Evolutionary conservation across 179 eudicot genomes (phyloP).

Genomic region (Patellifolia procumbens): DNA sequence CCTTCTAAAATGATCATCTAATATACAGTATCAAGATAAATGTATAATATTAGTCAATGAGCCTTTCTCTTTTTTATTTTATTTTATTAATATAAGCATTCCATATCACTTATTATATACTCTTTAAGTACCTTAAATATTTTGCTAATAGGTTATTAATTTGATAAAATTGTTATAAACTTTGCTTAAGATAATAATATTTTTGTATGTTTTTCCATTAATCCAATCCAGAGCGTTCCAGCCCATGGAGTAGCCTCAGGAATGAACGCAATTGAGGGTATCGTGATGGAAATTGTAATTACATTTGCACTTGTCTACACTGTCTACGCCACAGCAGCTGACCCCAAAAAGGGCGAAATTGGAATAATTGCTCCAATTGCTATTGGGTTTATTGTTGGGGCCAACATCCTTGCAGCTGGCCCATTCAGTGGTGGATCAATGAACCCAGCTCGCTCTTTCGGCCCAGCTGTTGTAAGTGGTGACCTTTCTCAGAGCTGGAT

Average conservation of each 20-base stretch:
- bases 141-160: background rate
- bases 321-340: conserved; percentile 40
- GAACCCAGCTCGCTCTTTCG: conserved; percentile 86
- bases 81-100: too few relatives aligned
- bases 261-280: conserved; percentile 48
- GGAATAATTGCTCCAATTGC: conserved; percentile 42
- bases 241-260: conserved; percentile 59
- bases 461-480: conserved; percentile 67
- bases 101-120: too few relatives aligned
- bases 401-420: conserved; percentile 47
- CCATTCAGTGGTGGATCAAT: conserved; percentile 78
- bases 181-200: background rate
- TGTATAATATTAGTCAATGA: too few relatives aligned
- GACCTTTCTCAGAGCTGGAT: conserved; percentile 65
- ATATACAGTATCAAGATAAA: too few relatives aligned
- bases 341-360: conserved; percentile 38
- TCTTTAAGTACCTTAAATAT: too few relatives aligned
- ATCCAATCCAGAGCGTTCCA: conserved; percentile 44
- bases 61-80: too few relatives aligned
- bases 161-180: too few relatives aligned
- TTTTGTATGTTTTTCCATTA: background rate
- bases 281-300: conserved; percentile 41
- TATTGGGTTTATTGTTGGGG: conserved; percentile 44
- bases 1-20: too few relatives aligned
- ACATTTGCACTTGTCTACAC: conserved; percentile 42